Evolutionary conservation across 2,329 filamentous ascomycete species (phyloP).

Genomic region (Cladosporium phlei): DNA sequence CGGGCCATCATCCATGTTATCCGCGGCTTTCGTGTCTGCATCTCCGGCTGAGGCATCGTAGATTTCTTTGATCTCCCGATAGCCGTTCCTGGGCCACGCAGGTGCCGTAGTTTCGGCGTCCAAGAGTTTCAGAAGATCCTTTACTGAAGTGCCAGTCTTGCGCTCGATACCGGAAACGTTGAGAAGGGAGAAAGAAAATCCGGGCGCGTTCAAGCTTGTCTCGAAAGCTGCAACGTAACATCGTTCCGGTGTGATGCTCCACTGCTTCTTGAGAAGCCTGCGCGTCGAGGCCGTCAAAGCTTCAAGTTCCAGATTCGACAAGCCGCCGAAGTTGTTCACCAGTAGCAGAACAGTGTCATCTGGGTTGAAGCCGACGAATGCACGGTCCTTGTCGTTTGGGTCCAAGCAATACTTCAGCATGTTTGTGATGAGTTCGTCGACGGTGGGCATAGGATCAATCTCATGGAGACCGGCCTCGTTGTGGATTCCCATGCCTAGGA

Average conservation of each 20-base stretch:
- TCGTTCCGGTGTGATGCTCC: constrained; percentile 45
- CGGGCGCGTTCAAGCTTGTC: constrained; percentile 52
- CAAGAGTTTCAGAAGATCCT: constrained; percentile 45
- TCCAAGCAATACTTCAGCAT: constrained; percentile 48
- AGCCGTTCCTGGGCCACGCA: constrained; percentile 49
- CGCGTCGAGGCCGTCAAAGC: constrained; percentile 41
- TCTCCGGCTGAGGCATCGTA: background rate
- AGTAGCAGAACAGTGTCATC: constrained; percentile 44
- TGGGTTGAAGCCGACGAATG: constrained; percentile 45
- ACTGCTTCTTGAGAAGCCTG: constrained; percentile 41
- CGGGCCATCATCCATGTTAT: constrained; percentile 28
- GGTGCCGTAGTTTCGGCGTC: constrained; percentile 49
- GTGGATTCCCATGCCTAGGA: constrained; percentile 48
- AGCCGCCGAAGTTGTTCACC: constrained; percentile 48
- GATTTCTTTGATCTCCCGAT: constrained; percentile 23
- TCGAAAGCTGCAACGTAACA: constrained; percentile 49
- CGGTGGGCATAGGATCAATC: constrained; percentile 44
- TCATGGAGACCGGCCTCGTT: constrained; percentile 48
- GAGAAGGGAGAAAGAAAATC: constrained; percentile 52
- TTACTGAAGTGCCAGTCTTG: constrained; percentile 34
- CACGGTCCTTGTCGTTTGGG: constrained; percentile 44
- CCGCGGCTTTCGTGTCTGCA: constrained; percentile 34
- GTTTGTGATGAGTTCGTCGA: constrained; percentile 45
- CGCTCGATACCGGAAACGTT: constrained; percentile 47
- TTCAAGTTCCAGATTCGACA: constrained; percentile 46